Evolutionary conservation across 2,329 filamentous ascomycete species (phyloP), one percentile per base, ranked within the genome.

Genomic region (Onygenales sp.): DNA sequence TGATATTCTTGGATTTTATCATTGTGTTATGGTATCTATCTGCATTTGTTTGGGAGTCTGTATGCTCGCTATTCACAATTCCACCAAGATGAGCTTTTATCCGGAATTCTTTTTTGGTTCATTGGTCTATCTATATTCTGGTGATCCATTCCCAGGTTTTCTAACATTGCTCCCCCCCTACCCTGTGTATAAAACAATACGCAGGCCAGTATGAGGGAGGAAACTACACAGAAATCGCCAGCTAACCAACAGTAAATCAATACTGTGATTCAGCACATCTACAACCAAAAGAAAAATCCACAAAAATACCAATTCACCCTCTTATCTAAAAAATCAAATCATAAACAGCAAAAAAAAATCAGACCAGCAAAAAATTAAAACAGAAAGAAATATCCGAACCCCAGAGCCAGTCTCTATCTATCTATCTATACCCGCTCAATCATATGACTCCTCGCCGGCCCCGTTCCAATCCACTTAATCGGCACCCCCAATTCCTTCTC

Each of bases 381-480:
- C 47, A 37, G 52, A 50, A 49, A 51, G 17, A 21, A 36, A 11
- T 2, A 33, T 32, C 13, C 10, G 27, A 27, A 10, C 33, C 36
- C 21, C 31, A 31, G 2, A 40, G 9, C 4, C 4, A 2, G 13
- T n/a, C 45, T 13, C 7, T 17, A 14, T 11, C 13, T 17, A 11
- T 10, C 11, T 2, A 31, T 32, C 32, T 49, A 49, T 49, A 39
- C 32, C 3, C 78, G 71, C 52, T 74, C 68, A 64, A 84, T 81
- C 81, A 84, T 83, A 64, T 81, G 77, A 58, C 83, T 80, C 57
- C 81, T 71, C 45, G 73, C 76, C 52, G 81, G 81, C 10, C 82
- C 82, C 8, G 81, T 82, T 40, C 82, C 82, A 62, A 85, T 82
- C 72, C 79, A 84, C 70, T 79, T 82, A 54, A 84, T 70, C 57